Conservation (phyloP, 2,329 filamentous ascomycete species). For the Elsinoe perseae region DNA sequence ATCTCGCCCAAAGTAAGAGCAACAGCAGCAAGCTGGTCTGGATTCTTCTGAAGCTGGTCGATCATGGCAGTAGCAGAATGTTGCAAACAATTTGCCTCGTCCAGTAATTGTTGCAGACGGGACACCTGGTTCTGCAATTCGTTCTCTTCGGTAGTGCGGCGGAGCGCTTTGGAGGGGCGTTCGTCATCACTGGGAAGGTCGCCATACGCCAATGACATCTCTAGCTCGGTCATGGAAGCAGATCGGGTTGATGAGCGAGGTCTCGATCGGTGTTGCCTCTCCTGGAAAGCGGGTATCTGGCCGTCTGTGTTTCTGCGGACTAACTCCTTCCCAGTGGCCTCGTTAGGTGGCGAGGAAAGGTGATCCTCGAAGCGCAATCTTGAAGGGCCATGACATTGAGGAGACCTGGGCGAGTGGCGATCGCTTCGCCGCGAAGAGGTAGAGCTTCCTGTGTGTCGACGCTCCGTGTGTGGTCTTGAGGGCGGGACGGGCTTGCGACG, state of each 20-base stretch:
- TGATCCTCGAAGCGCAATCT: slow-evolving; percentile 27
- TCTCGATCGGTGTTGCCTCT: slow-evolving; percentile 15
- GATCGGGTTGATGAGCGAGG: slow-evolving; percentile 26
- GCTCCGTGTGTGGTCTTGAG: slow-evolving; percentile 33
- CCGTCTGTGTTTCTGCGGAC: slow-evolving; percentile 38
- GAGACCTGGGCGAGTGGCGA: slow-evolving; percentile 12
- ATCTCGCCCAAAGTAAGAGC: slow-evolving; percentile 89
- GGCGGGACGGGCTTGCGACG: slow-evolving; percentile 16
- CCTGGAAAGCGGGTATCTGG: slow-evolving; percentile 18
- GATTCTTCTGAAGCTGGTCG: slow-evolving; percentile 67
- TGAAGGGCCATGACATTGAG: slow-evolving; percentile 23
- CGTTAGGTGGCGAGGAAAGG: slow-evolving; percentile 25
- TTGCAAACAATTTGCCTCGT: slow-evolving; percentile 83
- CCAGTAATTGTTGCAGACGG: slow-evolving; percentile 67
- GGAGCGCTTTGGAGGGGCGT: slow-evolving; percentile 50
- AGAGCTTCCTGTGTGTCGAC: slow-evolving; percentile 31
- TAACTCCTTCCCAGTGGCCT: slow-evolving; percentile 28
- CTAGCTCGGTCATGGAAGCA: slow-evolving; percentile 50
- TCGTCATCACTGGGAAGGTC: slow-evolving; percentile 49
- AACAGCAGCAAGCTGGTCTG: slow-evolving; percentile 87
- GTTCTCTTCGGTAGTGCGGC: slow-evolving; percentile 41
- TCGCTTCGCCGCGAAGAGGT: slow-evolving; percentile 42
- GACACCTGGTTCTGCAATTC: slow-evolving; percentile 62
- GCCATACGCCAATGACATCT: slow-evolving; percentile 90
- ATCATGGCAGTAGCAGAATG: slow-evolving; percentile 79